Conservation (phyloP, 2,329 filamentous ascomycete genomes). For the Didymosphaeria variabile region DNA sequence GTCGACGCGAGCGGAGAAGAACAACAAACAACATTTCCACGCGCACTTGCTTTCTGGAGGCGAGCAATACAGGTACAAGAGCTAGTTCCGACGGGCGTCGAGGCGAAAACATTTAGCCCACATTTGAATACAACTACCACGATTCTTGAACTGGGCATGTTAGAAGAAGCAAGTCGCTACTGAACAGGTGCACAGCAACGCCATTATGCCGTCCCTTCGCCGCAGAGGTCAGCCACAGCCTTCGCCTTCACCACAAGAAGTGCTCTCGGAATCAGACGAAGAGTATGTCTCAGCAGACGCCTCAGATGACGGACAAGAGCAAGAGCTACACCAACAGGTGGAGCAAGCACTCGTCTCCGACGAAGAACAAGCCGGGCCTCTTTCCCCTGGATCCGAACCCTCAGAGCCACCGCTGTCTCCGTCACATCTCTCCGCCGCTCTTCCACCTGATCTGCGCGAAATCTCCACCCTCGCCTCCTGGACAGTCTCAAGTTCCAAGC, state of each 20-base stretch:
- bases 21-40: not conserved
- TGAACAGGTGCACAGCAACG: not conserved
- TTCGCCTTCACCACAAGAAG: conserved; percentile 12
- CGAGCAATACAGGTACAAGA: not conserved
- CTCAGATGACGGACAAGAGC: not conserved
- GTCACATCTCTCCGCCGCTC: conserved; percentile 5
- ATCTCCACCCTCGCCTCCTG: conserved; percentile 86
- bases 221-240: conserved; percentile 23
- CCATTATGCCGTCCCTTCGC: conserved; percentile 4
- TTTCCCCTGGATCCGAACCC: not conserved
- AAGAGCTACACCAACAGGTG: not conserved
- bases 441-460: conserved; percentile 70
- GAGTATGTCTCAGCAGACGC: not conserved
- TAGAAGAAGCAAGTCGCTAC: not conserved
- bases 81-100: not conserved
- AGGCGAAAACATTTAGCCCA: not conserved
- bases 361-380: not conserved
- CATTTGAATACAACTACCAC: not conserved
- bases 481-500: conserved; percentile 83
- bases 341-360: not conserved
- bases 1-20: not conserved
- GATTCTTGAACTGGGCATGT: not conserved
- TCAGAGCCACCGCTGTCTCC: conserved; percentile 2
- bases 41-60: not conserved
- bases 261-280: conserved; percentile 14